Conservation (phyloP, 202 grass and related monocot genomes). For the Schoenoplectus triqueter region DNA sequence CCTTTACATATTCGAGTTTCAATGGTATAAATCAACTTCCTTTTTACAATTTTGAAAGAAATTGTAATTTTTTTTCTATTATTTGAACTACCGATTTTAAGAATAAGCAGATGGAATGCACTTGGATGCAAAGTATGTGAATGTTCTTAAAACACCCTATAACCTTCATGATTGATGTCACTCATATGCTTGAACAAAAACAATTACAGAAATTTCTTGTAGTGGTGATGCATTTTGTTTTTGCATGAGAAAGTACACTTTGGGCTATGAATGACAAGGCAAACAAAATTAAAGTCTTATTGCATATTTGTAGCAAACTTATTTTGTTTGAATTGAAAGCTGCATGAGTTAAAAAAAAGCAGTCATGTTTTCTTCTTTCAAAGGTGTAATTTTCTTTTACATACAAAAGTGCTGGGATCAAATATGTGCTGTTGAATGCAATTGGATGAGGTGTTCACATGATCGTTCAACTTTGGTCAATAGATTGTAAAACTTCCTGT, state of each 20-base stretch:
- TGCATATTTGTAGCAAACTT: not conserved
- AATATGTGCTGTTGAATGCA: conserved; percentile 10
- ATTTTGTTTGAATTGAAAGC: not conserved
- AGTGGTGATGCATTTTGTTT: conserved; percentile 5
- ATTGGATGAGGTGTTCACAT: not conserved
- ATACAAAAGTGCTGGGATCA: not conserved
- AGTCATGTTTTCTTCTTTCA: not conserved
- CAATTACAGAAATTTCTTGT: not conserved
- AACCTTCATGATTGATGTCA: conserved; percentile 9
- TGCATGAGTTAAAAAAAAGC: conserved; percentile 6
- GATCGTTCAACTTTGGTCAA: not conserved
- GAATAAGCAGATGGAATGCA: not conserved
- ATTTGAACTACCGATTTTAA: not conserved
- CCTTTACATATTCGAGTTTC: not conserved
- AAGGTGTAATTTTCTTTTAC: not conserved
- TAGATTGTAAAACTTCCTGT: not conserved
- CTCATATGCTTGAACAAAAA: not conserved
- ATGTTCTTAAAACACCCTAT: not conserved
- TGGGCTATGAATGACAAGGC: not conserved
- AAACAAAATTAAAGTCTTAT: conserved; percentile 25
- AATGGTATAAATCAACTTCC: conserved; percentile 1
- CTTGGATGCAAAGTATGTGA: not conserved
- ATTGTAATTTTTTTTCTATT: not conserved
- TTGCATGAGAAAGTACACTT: conserved; percentile 3
- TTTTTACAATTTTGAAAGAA: not conserved